Base-by-base conservation (phyloP, 768 basidiomycete genomes). In the Phylloporus sp. region DNA sequence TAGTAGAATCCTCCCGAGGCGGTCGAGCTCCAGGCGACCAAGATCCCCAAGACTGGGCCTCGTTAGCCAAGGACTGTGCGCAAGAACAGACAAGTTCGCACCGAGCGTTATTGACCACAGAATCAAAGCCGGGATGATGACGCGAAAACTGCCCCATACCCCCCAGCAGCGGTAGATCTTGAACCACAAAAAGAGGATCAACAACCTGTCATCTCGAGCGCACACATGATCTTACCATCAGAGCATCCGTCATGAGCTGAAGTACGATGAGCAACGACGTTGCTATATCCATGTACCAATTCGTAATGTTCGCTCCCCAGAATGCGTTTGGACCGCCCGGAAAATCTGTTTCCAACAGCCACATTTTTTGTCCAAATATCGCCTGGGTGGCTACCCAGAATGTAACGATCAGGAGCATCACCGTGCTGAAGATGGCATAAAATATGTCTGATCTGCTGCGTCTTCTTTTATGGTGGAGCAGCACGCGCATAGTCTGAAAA, bases 121-220 rank as follows among this genome's bases (percentile, higher is more conserved):
- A 26, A 59, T 40, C n/a, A 23, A 54, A 2, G 57, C 58, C 24
- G 52, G 5, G 8, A 52, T n/a, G 34, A 64, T 18, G 27, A 45
- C 35, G n/a, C 45, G 22, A 47, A 35, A 31, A 44, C 46, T 50
- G 12, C 57, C 6, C 72, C 71, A 75, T 10, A 74, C 53, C 26
- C 70, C 55, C 18, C 54, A 67, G 49, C 70, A 70, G 18, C 72
- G 73, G 52, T 71, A 67, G 12, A 73, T 58, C 73, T 74, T 35
- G 22, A 70, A 22, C 1, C 32, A 35, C 0, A 11, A 13, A 11
- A 13, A 29, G 2, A 44, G 31, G 16, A 44, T 28, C 16, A 49
- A 24, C 15, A n/a, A 22, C 15, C 15, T 5, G 22, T 22, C 20
- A n/a, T 16, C 23, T 24, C 4, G 24, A 23, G 26, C 16, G 27